phyloP scores from a whole-genome alignment of 805 yeast species.

The Monosporozyma siamensis region DNA sequence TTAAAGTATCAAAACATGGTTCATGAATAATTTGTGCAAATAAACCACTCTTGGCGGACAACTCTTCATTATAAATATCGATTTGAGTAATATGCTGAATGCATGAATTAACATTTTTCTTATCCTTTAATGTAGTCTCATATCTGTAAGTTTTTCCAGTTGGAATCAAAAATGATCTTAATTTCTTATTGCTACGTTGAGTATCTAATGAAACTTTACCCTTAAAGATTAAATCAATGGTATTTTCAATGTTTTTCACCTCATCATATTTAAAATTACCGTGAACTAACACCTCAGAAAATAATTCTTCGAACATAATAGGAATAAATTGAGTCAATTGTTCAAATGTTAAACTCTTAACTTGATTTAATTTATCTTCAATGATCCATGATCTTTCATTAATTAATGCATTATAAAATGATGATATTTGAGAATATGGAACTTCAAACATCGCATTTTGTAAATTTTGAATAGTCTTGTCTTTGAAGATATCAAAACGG shows the following conservation, averaged over 20 bases:
- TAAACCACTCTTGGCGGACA: slow-evolving; percentile 49
- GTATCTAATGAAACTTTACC: slow-evolving; percentile 4
- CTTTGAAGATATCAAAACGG: slow-evolving; percentile 60
- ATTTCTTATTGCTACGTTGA: slow-evolving; percentile 22
- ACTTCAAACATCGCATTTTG: slow-evolving; percentile 61
- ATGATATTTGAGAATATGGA: slow-evolving; percentile 72
- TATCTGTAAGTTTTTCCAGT: slow-evolving; percentile 35
- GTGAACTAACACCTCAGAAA: slow-evolving; percentile 60
- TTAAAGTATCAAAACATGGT: slow-evolving; percentile 79
- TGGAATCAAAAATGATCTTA: slow-evolving; percentile 37
- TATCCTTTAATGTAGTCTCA: slow-evolving; percentile 48
- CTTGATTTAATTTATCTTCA: slow-evolving; percentile 48
- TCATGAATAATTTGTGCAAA: slow-evolving; percentile 68
- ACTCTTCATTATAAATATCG: slow-evolving; percentile 39
- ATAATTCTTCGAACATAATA: slow-evolving; percentile 48
- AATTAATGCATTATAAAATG: slow-evolving; percentile 51
- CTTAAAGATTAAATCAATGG: background rate
- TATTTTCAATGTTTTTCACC: slow-evolving; percentile 40
- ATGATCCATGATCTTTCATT: slow-evolving; percentile 63
- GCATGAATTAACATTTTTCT: slow-evolving; percentile 71
- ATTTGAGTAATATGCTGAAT: slow-evolving; percentile 70
- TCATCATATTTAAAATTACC: slow-evolving; percentile 60
- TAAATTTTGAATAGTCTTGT: slow-evolving; percentile 50
- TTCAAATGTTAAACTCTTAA: slow-evolving; percentile 38
- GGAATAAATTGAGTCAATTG: slow-evolving; percentile 45